Conservation (phyloP, 2,329 filamentous ascomycete genomes). For the Monosporascus sp. region DNA sequence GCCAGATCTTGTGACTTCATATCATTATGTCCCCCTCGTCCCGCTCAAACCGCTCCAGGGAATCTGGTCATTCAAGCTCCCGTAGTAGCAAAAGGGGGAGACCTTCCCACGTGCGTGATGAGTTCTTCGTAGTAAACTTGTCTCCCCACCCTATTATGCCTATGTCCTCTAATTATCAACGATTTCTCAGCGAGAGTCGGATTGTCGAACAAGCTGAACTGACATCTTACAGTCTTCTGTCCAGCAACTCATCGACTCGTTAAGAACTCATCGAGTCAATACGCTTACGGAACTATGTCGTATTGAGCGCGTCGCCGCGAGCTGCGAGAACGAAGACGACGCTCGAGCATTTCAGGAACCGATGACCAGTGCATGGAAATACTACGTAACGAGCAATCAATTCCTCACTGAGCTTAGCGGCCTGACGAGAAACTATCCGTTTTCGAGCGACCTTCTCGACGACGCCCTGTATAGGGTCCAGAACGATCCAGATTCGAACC, state of each 20-base stretch:
- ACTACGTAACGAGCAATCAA: slow-evolving; percentile 67
- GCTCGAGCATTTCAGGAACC: slow-evolving; percentile 52
- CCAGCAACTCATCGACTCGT: slow-evolving; percentile 54
- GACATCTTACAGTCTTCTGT: slow-evolving; percentile 25
- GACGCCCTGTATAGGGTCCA: slow-evolving; percentile 61
- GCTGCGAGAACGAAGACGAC: slow-evolving; percentile 52
- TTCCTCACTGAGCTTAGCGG: slow-evolving; percentile 64
- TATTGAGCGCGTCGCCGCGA: slow-evolving; percentile 60
- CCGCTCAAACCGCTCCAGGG: slow-evolving; percentile 17
- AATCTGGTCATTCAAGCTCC: slow-evolving; percentile 15
- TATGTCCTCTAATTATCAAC: background rate
- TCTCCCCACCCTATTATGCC: background rate
- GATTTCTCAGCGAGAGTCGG: background rate
- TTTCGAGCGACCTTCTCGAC: slow-evolving; percentile 58
- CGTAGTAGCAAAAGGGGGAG: slow-evolving; percentile 21
- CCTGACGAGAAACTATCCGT: slow-evolving; percentile 61
- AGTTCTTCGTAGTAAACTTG: slow-evolving; percentile 22
- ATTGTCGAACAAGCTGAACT: slow-evolving; percentile 1
- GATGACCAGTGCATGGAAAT: slow-evolving; percentile 65
- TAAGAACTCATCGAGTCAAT: slow-evolving; percentile 64
- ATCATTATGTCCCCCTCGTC: slow-evolving; percentile 23
- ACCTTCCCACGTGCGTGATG: slow-evolving; percentile 23
- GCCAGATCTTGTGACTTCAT: background rate
- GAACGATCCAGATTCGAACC: slow-evolving; percentile 57
- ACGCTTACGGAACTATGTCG: slow-evolving; percentile 67